Percentiles rank a stretch among this genome's conserved stretches.
Evolutionary conservation across 768 basidiomycete genomes (phyloP).

Genomic region (Tylopilus subfusipes): DNA sequence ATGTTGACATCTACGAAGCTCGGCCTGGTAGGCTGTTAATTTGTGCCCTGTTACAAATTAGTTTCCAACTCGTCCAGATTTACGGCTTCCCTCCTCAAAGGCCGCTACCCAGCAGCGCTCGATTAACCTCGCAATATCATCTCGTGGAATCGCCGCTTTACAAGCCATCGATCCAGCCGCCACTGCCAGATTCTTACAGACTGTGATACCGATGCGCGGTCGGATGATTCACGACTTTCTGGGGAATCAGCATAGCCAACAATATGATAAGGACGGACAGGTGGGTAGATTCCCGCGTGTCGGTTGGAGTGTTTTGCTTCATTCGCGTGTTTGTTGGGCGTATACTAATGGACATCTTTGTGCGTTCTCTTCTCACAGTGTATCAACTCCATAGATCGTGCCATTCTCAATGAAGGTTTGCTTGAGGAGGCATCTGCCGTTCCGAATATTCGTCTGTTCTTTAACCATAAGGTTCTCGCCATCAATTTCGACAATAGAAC

Average conservation of each 20-base stretch:
- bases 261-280: constrained; percentile 86
- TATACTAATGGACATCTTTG: constrained; percentile 24
- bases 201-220: constrained; percentile 90
- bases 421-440: constrained; percentile 67
- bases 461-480: constrained; percentile 75
- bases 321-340: constrained; percentile 22
- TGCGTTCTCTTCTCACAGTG: constrained; percentile 48
- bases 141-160: constrained; percentile 87
- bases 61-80: constrained; percentile 46
- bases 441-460: constrained; percentile 64
- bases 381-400: constrained; percentile 92
- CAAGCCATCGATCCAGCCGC: constrained; percentile 71
- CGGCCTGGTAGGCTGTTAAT: constrained; percentile 56
- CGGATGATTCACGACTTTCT: constrained; percentile 87
- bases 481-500: constrained; percentile 70
- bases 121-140: constrained; percentile 94
- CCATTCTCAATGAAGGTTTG: constrained; percentile 81
- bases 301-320: constrained; percentile 8
- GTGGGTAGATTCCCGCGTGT: constrained; percentile 42
- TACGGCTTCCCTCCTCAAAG: constrained; percentile 69
- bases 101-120: constrained; percentile 72
- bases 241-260: constrained; percentile 76
- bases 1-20: constrained; percentile 74
- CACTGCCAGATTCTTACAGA: constrained; percentile 66
- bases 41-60: constrained; percentile 12